Evolutionary conservation across 108 stramenopile species (phyloP), one percentile per base, ranked within the genome.

Genomic region (Bacterosira constricta): DNA sequence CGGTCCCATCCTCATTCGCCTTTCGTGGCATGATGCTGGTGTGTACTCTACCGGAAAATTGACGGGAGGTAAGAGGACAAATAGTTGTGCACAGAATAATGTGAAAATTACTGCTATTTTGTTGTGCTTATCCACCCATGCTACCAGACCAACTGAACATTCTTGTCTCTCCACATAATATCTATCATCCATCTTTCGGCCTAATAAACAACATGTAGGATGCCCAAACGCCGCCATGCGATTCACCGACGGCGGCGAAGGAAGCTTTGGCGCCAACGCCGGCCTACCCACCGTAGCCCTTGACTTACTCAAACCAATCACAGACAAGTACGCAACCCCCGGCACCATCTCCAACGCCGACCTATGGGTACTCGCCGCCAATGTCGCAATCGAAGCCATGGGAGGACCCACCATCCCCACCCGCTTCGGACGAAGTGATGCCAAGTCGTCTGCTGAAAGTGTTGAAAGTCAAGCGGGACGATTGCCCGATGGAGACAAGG

Each of bases 341-440:
- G 83, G 59, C 13, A 26, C 41, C 37, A 70, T 86, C 38, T 66
- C 63, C 35, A 79, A 89, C 65, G 85, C 85, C 20, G 91, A 92
- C 49, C 74, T 92, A 18, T 92, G 85, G 85, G 81, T 88, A 1
- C 81, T 92, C 37, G 88, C 88, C 20, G 91, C 88, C 37, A 88
- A 75, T 30, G 81, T 80, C 26, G 88, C 86, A 46, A 78, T 87
- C 53, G 79, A 79, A 50, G 37, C 46, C 36, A 79, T 79, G 79
- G 86, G 85, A 10, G 87, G 89, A 10, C 89, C 87, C 6, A 21
- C 46, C 25, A 69, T 90, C 66, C 57, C 71, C 35, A 84, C 75
- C 31, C 69, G 77, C 41, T 80, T 77, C 66, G 87, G 87, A 20
- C 81, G 89, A 7, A 41, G 10, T 31, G 86, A 90, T 38, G 65